These are phyloP conservation scores for Sodiomyces alkalinus DNA, from an alignment of 2,329 filamentous ascomycete genomes.

Conservation along the genomic window DNA sequence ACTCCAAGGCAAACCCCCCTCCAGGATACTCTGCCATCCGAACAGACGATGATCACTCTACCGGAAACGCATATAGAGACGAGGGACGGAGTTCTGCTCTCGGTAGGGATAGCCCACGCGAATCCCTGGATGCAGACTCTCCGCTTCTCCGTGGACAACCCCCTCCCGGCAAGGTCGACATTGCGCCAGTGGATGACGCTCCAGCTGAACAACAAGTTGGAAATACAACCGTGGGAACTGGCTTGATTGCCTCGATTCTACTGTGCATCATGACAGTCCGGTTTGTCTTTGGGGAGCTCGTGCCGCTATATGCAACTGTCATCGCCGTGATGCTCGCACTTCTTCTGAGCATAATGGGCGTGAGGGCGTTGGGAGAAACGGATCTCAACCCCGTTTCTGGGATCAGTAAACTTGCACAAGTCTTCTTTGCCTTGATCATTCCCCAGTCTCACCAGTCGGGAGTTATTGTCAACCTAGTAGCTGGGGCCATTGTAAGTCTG, in stretches of 20 bases:
- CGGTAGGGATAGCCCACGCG: not conserved
- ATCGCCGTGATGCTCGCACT: constrained; percentile 76
- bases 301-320: constrained; percentile 62
- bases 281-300: constrained; percentile 66
- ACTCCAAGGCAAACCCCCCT: not conserved
- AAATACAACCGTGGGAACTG: constrained; percentile 52
- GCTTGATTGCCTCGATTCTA: constrained; percentile 59
- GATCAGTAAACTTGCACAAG: constrained; percentile 90
- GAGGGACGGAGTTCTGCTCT: not conserved
- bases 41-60: constrained; percentile 1
- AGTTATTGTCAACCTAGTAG: constrained; percentile 89
- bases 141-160: not conserved
- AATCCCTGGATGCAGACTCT: not conserved
- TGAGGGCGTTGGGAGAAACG: constrained; percentile 59
- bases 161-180: not conserved
- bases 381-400: constrained; percentile 93
- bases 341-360: constrained; percentile 59
- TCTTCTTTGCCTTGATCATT: constrained; percentile 85
- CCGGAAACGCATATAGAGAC: too few species aligned
- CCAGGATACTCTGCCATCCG: constrained; percentile 1
- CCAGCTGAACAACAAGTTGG: constrained; percentile 72
- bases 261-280: constrained; percentile 74
- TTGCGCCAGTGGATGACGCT: constrained; percentile 45
- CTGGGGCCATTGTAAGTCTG: constrained; percentile 57
- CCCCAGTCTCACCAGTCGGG: constrained; percentile 67